Evolutionary conservation across 208 protist species (phyloP).

Genomic region (Trypanosoma grayi): DNA sequence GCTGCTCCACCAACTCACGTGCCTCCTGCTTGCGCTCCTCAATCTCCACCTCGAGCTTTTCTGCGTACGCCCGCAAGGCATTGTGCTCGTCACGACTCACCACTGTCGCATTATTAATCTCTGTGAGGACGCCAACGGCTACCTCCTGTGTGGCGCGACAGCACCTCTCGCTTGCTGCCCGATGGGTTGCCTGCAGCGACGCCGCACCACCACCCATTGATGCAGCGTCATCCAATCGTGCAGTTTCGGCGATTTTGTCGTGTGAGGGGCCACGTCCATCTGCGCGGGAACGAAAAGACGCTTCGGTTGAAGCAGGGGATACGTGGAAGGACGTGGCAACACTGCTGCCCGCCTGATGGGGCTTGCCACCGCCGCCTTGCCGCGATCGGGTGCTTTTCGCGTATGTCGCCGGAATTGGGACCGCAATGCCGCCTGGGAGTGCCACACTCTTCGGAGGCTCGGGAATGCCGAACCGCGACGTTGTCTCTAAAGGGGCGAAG

Average conservation of each 20-base stretch:
- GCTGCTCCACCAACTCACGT: slow-evolving; percentile 33
- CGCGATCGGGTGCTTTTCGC: slow-evolving; percentile 7
- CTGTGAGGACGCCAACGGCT: slow-evolving; percentile 68
- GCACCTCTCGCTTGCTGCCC: neutral
- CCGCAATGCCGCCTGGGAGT: neutral
- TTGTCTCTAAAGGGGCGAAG: neutral
- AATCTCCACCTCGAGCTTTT: slow-evolving; percentile 50
- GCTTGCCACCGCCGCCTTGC: neutral
- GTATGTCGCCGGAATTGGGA: slow-evolving; percentile 17
- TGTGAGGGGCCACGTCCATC: neutral
- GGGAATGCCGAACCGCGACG: neutral
- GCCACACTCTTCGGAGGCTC: neutral
- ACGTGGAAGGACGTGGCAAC: no score
- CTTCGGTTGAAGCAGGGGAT: no score
- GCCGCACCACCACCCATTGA: no score
- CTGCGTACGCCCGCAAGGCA: slow-evolving; percentile 26
- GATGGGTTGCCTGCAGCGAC: neutral
- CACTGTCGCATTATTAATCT: slow-evolving; percentile 49
- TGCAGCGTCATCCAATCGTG: neutral
- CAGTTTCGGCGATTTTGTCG: neutral
- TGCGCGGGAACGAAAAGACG: no score
- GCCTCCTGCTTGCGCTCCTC: slow-evolving; percentile 45
- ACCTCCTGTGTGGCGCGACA: slow-evolving; percentile 38
- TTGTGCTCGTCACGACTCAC: slow-evolving; percentile 55
- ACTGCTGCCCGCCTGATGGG: no score